phyloP scores from a whole-genome alignment of 306 rosid genomes.

The Cicer arietinum region DNA sequence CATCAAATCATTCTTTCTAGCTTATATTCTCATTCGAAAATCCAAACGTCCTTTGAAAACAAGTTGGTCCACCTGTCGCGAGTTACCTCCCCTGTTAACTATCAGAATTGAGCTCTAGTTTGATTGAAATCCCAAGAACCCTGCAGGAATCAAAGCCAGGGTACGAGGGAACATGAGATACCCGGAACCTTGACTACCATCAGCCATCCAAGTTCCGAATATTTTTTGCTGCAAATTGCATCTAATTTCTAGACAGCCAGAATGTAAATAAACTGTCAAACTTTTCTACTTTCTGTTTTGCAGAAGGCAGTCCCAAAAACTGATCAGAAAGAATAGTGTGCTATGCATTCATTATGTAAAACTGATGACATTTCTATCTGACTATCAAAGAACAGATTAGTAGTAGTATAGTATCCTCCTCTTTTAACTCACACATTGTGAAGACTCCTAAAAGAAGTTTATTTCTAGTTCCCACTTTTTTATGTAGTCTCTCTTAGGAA shows the following conservation, averaged over 20 bases:
- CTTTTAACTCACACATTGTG: neutral
- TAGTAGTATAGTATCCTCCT: neutral
- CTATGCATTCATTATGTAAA: neutral
- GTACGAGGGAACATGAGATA: neutral
- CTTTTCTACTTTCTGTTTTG: neutral
- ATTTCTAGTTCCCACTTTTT: neutral
- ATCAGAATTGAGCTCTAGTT: neutral
- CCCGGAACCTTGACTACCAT: too few relatives aligned
- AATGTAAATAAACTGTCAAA: too few relatives aligned
- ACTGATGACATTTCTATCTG: neutral
- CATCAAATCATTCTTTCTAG: neutral
- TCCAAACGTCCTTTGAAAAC: neutral
- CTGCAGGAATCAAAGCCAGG: neutral
- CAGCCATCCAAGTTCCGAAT: too few relatives aligned
- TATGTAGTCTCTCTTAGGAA: neutral
- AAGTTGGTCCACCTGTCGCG: neutral
- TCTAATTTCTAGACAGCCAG: too few relatives aligned
- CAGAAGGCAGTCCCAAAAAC: neutral
- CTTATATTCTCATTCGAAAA: neutral
- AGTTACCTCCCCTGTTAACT: neutral
- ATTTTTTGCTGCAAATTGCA: too few relatives aligned
- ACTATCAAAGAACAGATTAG: neutral
- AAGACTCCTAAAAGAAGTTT: neutral
- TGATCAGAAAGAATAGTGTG: neutral
- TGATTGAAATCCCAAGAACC: neutral